A percentile compares a stretch with the other conserved stretches of the same genome.
phyloP scores from a whole-genome alignment of 371 early-diverging fungal genomes.

The Funneliformis caledonium region DNA sequence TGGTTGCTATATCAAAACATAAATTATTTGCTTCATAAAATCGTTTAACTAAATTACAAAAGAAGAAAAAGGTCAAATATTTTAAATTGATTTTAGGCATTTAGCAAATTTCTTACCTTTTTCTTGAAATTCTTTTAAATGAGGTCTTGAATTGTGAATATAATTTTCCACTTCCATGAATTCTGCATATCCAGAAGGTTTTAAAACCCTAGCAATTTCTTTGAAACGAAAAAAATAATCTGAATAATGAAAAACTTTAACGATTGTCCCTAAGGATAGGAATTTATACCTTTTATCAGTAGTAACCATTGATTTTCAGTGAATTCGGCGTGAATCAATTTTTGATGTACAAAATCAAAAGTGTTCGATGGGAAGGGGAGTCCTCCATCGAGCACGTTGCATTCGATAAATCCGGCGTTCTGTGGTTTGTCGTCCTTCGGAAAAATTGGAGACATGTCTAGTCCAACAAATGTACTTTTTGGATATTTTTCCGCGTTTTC shows the following conservation, averaged over 20 bases:
- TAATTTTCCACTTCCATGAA: not conserved
- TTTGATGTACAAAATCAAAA: slow-evolving; percentile 50
- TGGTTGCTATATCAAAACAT: not conserved
- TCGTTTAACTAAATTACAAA: not conserved
- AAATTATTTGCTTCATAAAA: not conserved
- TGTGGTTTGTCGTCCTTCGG: not conserved
- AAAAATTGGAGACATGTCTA: slow-evolving; percentile 9
- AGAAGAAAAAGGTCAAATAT: not conserved
- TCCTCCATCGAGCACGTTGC: slow-evolving; percentile 32
- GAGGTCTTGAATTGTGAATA: not conserved
- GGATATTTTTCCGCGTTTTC: slow-evolving; percentile 43
- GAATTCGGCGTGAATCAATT: slow-evolving; percentile 46
- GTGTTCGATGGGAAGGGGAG: slow-evolving; percentile 48
- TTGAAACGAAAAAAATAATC: not conserved
- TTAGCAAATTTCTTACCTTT: not conserved
- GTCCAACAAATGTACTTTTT: not conserved
- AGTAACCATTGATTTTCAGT: slow-evolving; percentile 40
- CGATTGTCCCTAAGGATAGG: no score
- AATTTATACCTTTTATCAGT: not conserved
- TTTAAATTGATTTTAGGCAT: not conserved
- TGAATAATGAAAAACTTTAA: no score
- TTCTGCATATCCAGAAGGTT: slow-evolving; percentile 7
- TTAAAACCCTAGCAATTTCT: not conserved
- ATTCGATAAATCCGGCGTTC: slow-evolving; percentile 33
- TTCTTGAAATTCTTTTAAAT: not conserved